Conservation (phyloP, 2,329 filamentous ascomycete species). For the Diaporthe destruens region DNA sequence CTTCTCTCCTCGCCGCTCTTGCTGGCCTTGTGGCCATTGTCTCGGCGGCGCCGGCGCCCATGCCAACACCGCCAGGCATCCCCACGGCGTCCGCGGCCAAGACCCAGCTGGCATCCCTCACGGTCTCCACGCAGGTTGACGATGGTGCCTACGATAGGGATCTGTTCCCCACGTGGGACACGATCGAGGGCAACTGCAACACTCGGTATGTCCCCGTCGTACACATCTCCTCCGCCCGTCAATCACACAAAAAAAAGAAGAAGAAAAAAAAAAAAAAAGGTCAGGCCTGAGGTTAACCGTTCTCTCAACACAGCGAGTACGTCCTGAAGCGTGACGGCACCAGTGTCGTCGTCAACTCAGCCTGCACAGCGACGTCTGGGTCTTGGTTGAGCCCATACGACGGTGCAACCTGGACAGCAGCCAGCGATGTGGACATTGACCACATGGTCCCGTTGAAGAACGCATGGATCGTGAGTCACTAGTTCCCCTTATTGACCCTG, state of each 20-base stretch:
- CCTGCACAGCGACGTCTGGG: slow-evolving; percentile 75
- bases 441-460: slow-evolving; percentile 86
- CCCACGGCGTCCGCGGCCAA: slow-evolving; percentile 70
- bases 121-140: slow-evolving; percentile 67
- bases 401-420: slow-evolving; percentile 75
- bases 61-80: slow-evolving; percentile 65
- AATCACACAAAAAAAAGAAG: neutral
- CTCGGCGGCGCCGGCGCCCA: slow-evolving; percentile 46
- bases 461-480: slow-evolving; percentile 75
- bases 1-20: slow-evolving; percentile 43
- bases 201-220: slow-evolving; percentile 62
- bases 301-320: slow-evolving; percentile 61
- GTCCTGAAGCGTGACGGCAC: slow-evolving; percentile 82
- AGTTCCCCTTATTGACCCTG: slow-evolving; percentile 34
- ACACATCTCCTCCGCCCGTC: neutral
- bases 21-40: slow-evolving; percentile 40
- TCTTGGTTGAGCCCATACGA: slow-evolving; percentile 81
- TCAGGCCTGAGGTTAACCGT: neutral
- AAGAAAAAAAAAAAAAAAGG: too few relatives aligned
- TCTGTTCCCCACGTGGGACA: slow-evolving; percentile 80
- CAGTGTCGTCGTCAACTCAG: slow-evolving; percentile 67
- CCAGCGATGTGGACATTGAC: slow-evolving; percentile 83
- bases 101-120: slow-evolving; percentile 68
- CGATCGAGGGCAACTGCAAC: slow-evolving; percentile 75
- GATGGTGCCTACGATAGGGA: slow-evolving; percentile 72